Conservation (phyloP, 352 stramenopile species). For the Phytophthora macrochlamydospora region DNA sequence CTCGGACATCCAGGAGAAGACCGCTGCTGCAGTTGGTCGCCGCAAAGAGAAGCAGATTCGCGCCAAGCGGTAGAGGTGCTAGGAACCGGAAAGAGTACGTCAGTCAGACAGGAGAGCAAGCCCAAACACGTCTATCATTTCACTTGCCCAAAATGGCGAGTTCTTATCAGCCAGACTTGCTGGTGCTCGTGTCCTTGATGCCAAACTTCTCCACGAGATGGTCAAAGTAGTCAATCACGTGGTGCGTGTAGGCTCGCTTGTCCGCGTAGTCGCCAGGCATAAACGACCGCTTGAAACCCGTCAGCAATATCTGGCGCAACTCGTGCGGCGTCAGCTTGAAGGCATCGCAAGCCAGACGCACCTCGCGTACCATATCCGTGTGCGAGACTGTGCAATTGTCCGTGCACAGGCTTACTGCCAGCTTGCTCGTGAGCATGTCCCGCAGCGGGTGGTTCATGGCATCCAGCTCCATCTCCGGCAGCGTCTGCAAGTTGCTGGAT, state of each 20-base stretch:
- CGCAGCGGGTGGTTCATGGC: constrained; percentile 72
- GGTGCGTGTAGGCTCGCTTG: constrained; percentile 85
- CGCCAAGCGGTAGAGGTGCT: constrained; percentile 36
- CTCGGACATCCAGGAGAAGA: constrained; percentile 82
- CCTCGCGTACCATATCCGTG: constrained; percentile 84
- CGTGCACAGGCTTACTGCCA: constrained; percentile 85
- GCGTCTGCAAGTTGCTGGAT: constrained; percentile 88
- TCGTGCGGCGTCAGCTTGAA: constrained; percentile 77
- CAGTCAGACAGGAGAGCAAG: neutral
- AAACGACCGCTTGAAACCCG: constrained; percentile 88
- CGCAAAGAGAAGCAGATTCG: constrained; percentile 76
- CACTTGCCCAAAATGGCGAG: neutral
- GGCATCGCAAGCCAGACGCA: constrained; percentile 81
- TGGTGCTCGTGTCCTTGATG: constrained; percentile 50
- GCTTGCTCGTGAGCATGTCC: constrained; percentile 83
- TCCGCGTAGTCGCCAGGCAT: constrained; percentile 76
- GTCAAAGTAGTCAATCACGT: constrained; percentile 90
- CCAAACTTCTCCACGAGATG: constrained; percentile 70
- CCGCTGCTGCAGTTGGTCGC: constrained; percentile 57
- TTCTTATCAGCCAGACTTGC: constrained; percentile 27
- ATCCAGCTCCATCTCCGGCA: constrained; percentile 78
- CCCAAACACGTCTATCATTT: constrained; percentile 1
- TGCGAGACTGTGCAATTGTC: constrained; percentile 90
- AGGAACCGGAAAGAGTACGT: neutral
- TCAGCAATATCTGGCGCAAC: constrained; percentile 78